A percentile compares a stretch with the other conserved stretches of the same genome.
phyloP scores from a whole-genome alignment of 306 rosid species.

The Adenanthera pavonina region DNA sequence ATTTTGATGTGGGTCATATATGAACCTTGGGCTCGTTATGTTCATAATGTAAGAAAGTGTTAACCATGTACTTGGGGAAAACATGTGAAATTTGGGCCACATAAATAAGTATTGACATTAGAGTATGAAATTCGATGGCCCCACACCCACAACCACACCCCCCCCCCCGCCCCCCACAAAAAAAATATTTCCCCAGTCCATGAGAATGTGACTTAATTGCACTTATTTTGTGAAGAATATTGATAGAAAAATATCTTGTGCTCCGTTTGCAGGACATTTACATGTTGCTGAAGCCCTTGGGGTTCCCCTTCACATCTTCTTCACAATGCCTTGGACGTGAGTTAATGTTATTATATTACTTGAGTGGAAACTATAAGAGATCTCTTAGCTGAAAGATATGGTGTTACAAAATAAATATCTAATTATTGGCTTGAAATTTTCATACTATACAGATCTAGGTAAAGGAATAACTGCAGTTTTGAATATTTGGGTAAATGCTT shows the following conservation, averaged over 20 bases:
- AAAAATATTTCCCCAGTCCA: neutral
- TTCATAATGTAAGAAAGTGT: neutral
- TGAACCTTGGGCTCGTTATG: too few relatives aligned
- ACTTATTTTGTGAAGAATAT: constrained; percentile 28
- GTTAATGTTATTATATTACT: constrained; percentile 45
- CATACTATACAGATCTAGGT: constrained; percentile 7
- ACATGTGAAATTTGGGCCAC: neutral
- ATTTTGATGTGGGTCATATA: constrained; percentile 20
- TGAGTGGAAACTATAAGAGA: neutral
- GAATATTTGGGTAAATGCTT: constrained; percentile 31
- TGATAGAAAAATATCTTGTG: constrained; percentile 29
- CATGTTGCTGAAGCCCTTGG: constrained; percentile 97
- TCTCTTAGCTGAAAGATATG: constrained; percentile 15
- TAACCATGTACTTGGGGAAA: neutral
- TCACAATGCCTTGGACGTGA: constrained; percentile 99
- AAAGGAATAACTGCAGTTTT: constrained; percentile 32
- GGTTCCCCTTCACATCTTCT: constrained; percentile 96
- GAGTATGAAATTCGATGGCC: neutral
- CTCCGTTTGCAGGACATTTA: constrained; percentile 75
- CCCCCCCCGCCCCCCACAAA: too few relatives aligned
- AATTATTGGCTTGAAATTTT: constrained; percentile 30
- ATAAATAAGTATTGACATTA: neutral
- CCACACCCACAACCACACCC: neutral
- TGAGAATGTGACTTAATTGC: neutral
- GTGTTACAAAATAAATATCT: constrained; percentile 25